Percentiles rank a stretch among this genome's conserved stretches.
Evolutionary conservation across 495 filamentous ascomycete genomes (phyloP).

Genomic region (Penicillium odoratum): DNA sequence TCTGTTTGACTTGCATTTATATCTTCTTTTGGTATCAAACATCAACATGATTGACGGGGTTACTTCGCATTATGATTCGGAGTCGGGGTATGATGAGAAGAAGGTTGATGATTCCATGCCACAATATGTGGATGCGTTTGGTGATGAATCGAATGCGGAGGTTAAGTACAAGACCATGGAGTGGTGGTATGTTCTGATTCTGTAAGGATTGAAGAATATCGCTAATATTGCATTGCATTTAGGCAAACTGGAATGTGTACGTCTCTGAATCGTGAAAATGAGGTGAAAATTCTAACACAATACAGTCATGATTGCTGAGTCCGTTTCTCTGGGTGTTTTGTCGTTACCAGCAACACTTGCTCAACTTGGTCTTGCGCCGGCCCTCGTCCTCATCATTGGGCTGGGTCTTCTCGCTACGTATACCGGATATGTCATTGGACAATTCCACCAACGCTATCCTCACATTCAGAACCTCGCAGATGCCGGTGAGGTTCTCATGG

Average conservation of each 20-base stretch:
- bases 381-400: constrained; percentile 55
- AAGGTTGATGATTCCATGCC: constrained; percentile 11
- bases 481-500: constrained; percentile 66
- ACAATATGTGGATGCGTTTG: constrained; percentile 36
- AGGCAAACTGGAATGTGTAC: constrained; percentile 36
- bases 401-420: constrained; percentile 64
- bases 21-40: background rate
- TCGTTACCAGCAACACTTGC: constrained; percentile 60
- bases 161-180: constrained; percentile 45
- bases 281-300: constrained; percentile 2
- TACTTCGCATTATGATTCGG: constrained; percentile 18
- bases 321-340: constrained; percentile 62
- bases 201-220: background rate
- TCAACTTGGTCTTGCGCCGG: constrained; percentile 55
- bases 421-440: constrained; percentile 35
- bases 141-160: constrained; percentile 38
- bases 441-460: constrained; percentile 35
- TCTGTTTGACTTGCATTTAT: background rate
- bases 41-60: constrained; percentile 24
- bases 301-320: constrained; percentile 61
- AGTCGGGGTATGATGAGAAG: constrained; percentile 26
- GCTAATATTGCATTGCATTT: constrained; percentile 2
- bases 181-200: constrained; percentile 37
- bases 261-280: constrained; percentile 1
- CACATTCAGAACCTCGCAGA: constrained; percentile 73